Base-by-base conservation (phyloP, 2,329 filamentous ascomycete genomes). In the Apiospora kogelbergensis region DNA sequence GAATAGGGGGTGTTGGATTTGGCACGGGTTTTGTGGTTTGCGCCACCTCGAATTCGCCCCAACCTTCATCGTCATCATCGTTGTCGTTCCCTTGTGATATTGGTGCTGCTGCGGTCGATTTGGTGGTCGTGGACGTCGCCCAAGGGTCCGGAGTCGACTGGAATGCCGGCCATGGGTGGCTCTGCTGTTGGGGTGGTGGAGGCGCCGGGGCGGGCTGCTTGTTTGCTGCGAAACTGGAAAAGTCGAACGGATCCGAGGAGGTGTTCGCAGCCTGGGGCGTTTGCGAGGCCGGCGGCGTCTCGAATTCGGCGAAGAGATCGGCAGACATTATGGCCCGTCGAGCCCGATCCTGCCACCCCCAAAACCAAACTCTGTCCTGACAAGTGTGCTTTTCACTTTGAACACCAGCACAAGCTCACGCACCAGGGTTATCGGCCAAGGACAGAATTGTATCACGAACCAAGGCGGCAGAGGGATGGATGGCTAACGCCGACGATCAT, bases 11-110 rank as follows among this genome's bases (percentile, higher is more conserved):
- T 20, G 53, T 22, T 13, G 41, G 10, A 30, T n/a, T 65, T 20
- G 67, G 68, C 4, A 74, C 69, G 1, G 80, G 20, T 37, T 37
- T 60, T 60, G 65, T 46, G 48, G 24, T 76, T 45, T 84, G 79
- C 20, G 88, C 88, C 60, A 85, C 84, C 77, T 91, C 89, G 74
- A 92, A 92, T 68, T 91, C 90, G 0, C 90, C 90, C 86, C 90
- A 92, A 37, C 84, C 87, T 74, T 91, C 89, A 68, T 90, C 89
- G 9, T 89, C 88, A 3, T 86, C 86, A 2, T 86, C 86, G 4
- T 81, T 80, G 26, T 71, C 75, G 53, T 63, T 67, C 70, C 69
- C 30, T 3, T 26, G 30, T 11, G 42, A 11, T 40, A 46, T 41
- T 6, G 65, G 42, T 22, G 44, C 41, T 22, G 44, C 41, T 7